Percentiles rank a stretch among this genome's conserved stretches.
These are phyloP conservation scores for Pichia manshurica DNA, from an alignment of 805 yeast genomes.

Conservation along the genomic window DNA sequence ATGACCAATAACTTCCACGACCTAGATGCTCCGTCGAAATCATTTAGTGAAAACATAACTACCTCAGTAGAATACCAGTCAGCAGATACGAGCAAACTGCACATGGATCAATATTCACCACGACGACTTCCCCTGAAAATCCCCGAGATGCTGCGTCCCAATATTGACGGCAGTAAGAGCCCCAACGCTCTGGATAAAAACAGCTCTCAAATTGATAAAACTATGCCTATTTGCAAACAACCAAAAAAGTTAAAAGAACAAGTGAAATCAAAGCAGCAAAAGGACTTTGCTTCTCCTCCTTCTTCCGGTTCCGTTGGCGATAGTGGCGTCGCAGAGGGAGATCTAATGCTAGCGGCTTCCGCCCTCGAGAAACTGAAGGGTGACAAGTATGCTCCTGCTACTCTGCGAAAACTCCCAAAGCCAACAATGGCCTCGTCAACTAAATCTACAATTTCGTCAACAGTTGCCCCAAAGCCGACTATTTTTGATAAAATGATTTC, in stretches of 20 bases:
- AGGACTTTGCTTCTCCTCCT: no score
- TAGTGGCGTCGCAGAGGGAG: neutral
- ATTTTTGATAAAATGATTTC: constrained; percentile 34
- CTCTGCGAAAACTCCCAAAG: no score
- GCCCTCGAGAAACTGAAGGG: constrained; percentile 27
- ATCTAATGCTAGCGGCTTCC: constrained; percentile 26
- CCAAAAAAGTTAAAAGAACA: no score
- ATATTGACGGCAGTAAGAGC: neutral
- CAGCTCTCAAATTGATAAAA: no score
- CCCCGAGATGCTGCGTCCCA: constrained; percentile 9
- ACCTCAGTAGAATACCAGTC: no score
- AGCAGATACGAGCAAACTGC: no score
- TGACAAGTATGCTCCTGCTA: constrained; percentile 5
- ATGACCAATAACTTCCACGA: neutral
- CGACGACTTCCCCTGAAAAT: constrained; percentile 11
- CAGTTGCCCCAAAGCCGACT: constrained; percentile 12
- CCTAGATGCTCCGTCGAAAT: neutral
- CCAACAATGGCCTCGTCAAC: no score
- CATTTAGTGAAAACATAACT: no score
- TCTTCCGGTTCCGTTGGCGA: no score
- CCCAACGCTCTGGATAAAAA: no score
- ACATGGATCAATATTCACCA: constrained; percentile 1
- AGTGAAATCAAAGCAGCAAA: no score
- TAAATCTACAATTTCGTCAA: neutral
- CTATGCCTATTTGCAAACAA: no score